Conservation (phyloP, 805 yeast genomes). For the Wickerhamiella australiensis region DNA sequence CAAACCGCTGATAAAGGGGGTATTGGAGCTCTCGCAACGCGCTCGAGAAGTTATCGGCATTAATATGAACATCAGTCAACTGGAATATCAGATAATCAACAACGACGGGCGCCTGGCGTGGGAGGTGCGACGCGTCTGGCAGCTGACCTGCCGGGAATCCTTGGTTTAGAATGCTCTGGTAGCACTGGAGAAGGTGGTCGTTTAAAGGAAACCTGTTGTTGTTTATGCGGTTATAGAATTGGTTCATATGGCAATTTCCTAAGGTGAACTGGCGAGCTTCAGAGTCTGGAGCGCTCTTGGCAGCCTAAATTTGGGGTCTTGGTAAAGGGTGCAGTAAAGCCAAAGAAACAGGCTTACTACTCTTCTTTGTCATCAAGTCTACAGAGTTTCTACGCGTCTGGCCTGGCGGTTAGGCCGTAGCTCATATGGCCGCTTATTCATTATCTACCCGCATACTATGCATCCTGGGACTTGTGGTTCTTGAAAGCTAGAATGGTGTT, state of each 20-base stretch:
- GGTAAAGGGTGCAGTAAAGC: too few species aligned
- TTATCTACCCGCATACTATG: not conserved
- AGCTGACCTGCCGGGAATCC: not conserved
- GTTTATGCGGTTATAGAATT: not conserved
- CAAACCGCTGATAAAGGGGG: not conserved
- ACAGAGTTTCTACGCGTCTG: too few species aligned
- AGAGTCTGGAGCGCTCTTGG: too few species aligned
- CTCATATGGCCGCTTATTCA: too few species aligned
- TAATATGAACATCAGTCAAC: not conserved
- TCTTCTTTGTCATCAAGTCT: too few species aligned
- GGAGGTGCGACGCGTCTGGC: not conserved
- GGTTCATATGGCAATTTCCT: too few species aligned
- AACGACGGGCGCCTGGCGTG: not conserved
- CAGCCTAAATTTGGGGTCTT: not conserved
- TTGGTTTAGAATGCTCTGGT: not conserved
- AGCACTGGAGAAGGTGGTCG: not conserved
- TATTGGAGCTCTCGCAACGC: not conserved
- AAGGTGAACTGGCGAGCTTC: too few species aligned
- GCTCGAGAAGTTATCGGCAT: not conserved
- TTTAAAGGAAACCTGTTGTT: not conserved
- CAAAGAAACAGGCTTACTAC: too few species aligned
- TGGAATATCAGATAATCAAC: not conserved
- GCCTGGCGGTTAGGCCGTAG: too few species aligned
- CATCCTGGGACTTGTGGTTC: conserved; percentile 28
- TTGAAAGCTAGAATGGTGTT: conserved; percentile 60